Base-by-base conservation (phyloP, 2,329 filamentous ascomycete species). In the Penicillium expansum region DNA sequence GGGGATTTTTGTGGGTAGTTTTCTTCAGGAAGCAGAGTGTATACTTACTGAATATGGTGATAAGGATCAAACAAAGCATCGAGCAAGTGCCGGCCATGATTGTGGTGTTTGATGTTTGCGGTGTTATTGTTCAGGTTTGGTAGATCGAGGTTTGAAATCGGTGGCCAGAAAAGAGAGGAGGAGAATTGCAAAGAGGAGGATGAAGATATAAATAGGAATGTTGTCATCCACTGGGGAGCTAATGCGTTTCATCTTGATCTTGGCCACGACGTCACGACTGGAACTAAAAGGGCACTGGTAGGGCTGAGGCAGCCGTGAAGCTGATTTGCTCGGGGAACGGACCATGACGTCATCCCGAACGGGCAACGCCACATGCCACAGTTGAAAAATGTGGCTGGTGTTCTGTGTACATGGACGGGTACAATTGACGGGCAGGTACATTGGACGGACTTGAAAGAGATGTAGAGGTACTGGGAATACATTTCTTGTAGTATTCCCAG, bases 11-110 rank as follows among this genome's bases (percentile, higher is more conserved):
- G 20, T 13, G 11, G 24, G 16, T 11, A 9, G 24, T 41, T n/a
- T 8, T n/a, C 4, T 48, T 27, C n/a, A 16, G 18, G 30, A 20
- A 42, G 24, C 32, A 44, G 16, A 32, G 9, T 5, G 61, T 74
- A 58, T 69, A 63, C 74, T 61, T 70, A 81, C 78, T 66, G 61
- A 81, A 71, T 29, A 81, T 61, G 39, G 79, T 80, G 64, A 80
- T 69, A 22, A 81, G 62, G 41, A 81, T 73, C 55, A 81, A 59
- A 54, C 76, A 71, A 30, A 80, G 61, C 44, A 73, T 74, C 18
- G 76, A 75, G 48, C 63, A 66, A 13, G 67, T 60, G 27, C 69
- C 71, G n/a, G 68, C 67, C 69, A 73, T 73, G 43, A 56, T 70
- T 62, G 47, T 33, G 30, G 47, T 47, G 11, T 37, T 37, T 39